Base-by-base conservation (phyloP, 73 alveolate genomes). In the Tetrahymena borealis region DNA sequence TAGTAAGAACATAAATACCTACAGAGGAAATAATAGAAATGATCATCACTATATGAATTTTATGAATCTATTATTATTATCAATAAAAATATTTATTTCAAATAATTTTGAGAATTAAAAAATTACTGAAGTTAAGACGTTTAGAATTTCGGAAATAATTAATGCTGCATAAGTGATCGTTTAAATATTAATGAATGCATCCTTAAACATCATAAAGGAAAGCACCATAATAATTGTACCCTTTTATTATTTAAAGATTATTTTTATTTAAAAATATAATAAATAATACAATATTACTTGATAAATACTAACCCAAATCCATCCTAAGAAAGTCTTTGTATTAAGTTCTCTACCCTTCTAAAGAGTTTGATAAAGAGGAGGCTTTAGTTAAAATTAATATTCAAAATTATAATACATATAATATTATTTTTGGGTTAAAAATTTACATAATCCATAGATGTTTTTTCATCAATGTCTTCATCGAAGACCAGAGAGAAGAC, bases 91-190 rank as follows among this genome's bases (percentile, higher is more conserved):
- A n/a, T n/a, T n/a, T n/a, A n/a, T 32, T 93, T 79, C n/a, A 93
- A 40, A 79, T 78, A 92, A 11, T 36, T 35, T 4, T 11, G 11
- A 33, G 7, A 20, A 39, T 78, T 3, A 16, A 38, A 78, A 28
- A 12, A 33, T 37, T 92, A 92, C 95, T 33, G 90, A 91, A 79
- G 93, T 93, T 20, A 93, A 93, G 32, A 93, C 79, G 91, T 79
- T 85, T 33, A 91, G 91, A 85, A 31, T 39, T 40, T 93, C 95
- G 20, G 95, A 79, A 39, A 96, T 94, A 41, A 98, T 97, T 31
- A 98, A 91, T 4, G 99, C 99, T 33, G 99, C 96, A 95, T 97
- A 98, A 24, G 99, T 96, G 31, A 97, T 97, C 6, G 99, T 98
- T 28, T 96, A 99, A 79, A 98, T 97, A 78, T 96, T 96, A 35